Percentiles rank a stretch among this genome's conserved stretches.
phyloP scores from a whole-genome alignment of 148 eudicot species.

The Pharnaceum exiguum region DNA sequence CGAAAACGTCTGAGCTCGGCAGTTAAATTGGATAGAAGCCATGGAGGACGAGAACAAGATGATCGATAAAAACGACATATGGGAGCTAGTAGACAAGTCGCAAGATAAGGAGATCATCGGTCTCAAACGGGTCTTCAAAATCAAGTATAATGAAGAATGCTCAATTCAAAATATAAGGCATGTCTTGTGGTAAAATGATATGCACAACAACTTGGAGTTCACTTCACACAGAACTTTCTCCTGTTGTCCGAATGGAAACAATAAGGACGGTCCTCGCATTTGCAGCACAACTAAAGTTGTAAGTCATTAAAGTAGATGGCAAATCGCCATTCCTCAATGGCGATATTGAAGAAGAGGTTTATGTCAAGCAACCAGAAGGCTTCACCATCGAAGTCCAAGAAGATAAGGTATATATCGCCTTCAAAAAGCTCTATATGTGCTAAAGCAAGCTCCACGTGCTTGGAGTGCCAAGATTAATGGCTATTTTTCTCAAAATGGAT shows the following conservation, averaged over 20 bases:
- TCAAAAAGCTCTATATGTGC: neutral
- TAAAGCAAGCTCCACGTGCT: neutral
- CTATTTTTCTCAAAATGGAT: neutral
- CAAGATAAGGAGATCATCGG: neutral
- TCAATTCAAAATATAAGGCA: neutral
- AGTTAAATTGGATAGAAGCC: neutral
- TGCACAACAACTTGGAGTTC: neutral
- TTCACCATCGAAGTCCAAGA: neutral
- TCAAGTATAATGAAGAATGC: conserved; percentile 1
- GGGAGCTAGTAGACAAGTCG: conserved; percentile 6
- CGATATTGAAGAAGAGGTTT: neutral
- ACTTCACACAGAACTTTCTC: neutral
- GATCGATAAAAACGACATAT: conserved; percentile 2
- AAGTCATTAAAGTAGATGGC: neutral
- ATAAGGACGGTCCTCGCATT: neutral
- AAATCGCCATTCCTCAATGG: conserved; percentile 5
- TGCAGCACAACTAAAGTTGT: neutral
- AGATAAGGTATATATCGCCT: neutral
- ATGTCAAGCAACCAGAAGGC: neutral
- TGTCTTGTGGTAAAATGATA: neutral
- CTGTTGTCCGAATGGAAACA: neutral
- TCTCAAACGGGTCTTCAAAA: conserved; percentile 4
- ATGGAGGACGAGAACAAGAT: conserved; percentile 5
- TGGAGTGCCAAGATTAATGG: neutral
- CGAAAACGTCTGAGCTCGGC: neutral